phyloP scores from a whole-genome alignment of 495 filamentous ascomycete species.

The Clohesyomyces aquaticus region DNA sequence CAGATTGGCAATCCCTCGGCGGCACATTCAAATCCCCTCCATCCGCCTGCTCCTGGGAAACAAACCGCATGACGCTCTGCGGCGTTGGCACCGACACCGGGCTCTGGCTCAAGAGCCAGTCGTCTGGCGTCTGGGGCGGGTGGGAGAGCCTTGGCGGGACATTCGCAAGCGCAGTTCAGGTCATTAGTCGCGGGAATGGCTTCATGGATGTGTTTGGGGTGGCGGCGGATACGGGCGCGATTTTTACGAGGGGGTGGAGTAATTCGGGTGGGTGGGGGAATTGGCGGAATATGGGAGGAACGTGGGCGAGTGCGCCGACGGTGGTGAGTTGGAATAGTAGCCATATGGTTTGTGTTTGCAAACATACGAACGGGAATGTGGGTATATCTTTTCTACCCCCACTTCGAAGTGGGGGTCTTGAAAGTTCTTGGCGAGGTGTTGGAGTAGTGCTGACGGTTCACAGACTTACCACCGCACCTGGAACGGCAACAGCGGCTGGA shows the following conservation, averaged over 20 bases:
- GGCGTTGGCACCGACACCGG: constrained; percentile 7
- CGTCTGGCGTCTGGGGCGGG: background rate
- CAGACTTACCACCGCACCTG: constrained; percentile 9
- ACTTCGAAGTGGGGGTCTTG: too few relatives aligned
- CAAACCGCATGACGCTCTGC: background rate
- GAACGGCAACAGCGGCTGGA: constrained; percentile 7
- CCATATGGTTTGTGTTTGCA: constrained; percentile 12
- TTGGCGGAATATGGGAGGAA: constrained; percentile 11
- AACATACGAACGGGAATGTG: constrained; percentile 7
- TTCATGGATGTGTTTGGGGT: constrained; percentile 1
- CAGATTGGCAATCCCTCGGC: too few relatives aligned
- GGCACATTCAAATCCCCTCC: too few relatives aligned
- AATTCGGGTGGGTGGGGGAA: constrained; percentile 10
- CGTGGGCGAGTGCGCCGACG: background rate
- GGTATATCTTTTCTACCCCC: too few relatives aligned
- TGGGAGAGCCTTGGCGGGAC: constrained; percentile 18
- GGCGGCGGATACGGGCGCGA: background rate
- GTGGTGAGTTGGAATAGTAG: background rate
- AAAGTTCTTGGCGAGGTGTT: too few relatives aligned
- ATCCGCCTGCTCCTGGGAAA: too few relatives aligned
- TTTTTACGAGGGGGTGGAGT: background rate
- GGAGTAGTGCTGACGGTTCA: background rate
- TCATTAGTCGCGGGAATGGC: background rate
- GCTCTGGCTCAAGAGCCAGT: background rate
- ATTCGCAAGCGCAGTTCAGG: background rate